Base-by-base conservation (phyloP, 192 early-diverging fungal species). In the Podila minutissima region DNA sequence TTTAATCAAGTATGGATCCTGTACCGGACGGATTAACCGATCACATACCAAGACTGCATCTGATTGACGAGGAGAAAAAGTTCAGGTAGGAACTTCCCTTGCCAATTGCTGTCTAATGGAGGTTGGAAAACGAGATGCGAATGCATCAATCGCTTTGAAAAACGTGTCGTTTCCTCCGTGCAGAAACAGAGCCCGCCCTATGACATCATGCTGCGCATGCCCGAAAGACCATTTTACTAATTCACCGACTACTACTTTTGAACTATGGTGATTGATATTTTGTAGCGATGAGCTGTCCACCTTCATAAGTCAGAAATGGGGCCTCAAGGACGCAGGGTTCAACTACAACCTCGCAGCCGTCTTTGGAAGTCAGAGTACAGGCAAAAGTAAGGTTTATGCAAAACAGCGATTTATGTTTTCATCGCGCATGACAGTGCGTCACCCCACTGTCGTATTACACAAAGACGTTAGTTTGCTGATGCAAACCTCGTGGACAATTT, bases 281-380 rank as follows among this genome's bases (percentile, higher is more conserved):
- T 55, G 46, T 74, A 95, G 95, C 24, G 85, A 87, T 19, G 82
- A 92, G 32, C 78, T 97, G 19, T 66, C 90, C 4, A 85, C 87
- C 26, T 96, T 92, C 74, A 95, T 99, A 92, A 82, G 88, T 69
- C 82, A 93, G n/a, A 89, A 89, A 75, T 98, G 97, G 97, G 26
- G 85, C 19, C 83, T 99, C 13, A 84, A 82, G n/a, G 91, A 96
- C 41, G 85, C 83, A 49, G 98, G 98, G 2, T 99, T 99, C 69
- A 92, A 97, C 79, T 99, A 99, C 78, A 92, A 98, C 79, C 86
- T 99, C 8, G 94, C 97, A 0, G 97, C 98, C 7, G 95, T 99
- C 33, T 98, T 99, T 91, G 98, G 98, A 60, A 98, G 97, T 28
- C 98, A 99, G 83, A 96, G 94, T 82, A 98, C 97, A 3, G 98